These are phyloP conservation scores for Podospora pseudopauciseta DNA, from an alignment of 495 filamentous ascomycete genomes.

Conservation along the genomic window DNA sequence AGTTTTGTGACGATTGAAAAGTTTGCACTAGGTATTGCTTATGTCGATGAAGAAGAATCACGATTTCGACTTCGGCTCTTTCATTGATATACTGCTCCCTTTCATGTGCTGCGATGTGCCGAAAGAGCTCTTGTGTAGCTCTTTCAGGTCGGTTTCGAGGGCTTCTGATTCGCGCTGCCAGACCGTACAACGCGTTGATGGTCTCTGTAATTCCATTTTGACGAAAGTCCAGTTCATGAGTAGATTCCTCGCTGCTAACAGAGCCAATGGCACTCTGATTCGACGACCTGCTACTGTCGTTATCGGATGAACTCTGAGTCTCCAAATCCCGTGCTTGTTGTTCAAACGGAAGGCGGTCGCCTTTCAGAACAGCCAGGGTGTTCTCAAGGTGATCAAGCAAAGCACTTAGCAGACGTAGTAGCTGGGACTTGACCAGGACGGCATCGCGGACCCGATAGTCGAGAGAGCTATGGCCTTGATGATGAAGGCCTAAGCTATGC, in stretches of 20 bases:
- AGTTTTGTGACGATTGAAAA: background rate
- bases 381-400: background rate
- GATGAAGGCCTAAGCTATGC: slow-evolving; percentile 17
- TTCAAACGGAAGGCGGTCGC: background rate
- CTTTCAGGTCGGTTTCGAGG: slow-evolving; percentile 4
- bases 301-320: background rate
- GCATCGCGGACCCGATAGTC: slow-evolving; percentile 24
- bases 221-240: slow-evolving; percentile 13
- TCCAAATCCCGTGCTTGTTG: background rate
- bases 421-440: slow-evolving; percentile 6
- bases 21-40: background rate
- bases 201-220: slow-evolving; percentile 1
- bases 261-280: background rate
- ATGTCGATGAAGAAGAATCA: background rate
- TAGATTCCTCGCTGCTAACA: background rate
- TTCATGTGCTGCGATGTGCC: background rate
- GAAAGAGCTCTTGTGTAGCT: slow-evolving; percentile 2
- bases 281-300: background rate
- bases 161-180: slow-evolving; percentile 8
- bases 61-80: slow-evolving; percentile 2
- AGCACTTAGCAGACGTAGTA: background rate
- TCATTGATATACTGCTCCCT: slow-evolving; percentile 11
- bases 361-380: background rate
- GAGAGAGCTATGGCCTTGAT: slow-evolving; percentile 20
- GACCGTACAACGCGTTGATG: slow-evolving; percentile 6